Percentiles rank a stretch among this genome's conserved stretches.
Conservation (phyloP, 768 basidiomycete species). For the Termitomyces sp. region DNA sequence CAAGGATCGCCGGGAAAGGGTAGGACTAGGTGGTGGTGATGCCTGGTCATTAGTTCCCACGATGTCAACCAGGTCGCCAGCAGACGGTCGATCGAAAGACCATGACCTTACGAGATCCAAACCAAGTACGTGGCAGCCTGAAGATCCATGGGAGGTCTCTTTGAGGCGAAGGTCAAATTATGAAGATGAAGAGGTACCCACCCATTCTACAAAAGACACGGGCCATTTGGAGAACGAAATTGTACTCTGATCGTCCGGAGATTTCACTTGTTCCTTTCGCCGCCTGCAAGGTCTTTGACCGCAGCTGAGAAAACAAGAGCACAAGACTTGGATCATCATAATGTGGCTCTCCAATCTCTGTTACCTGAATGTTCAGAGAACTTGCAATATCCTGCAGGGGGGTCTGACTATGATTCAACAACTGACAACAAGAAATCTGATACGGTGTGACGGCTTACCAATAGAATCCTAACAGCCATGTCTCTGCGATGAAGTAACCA, state of each 20-base stretch:
- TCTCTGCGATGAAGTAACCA: slow-evolving; percentile 90
- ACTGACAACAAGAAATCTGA: background rate
- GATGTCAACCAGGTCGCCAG: slow-evolving; percentile 19
- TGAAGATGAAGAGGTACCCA: slow-evolving; percentile 34
- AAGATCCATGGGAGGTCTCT: background rate
- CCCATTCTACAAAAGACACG: slow-evolving; percentile 95
- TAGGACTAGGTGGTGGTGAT: slow-evolving; percentile 42
- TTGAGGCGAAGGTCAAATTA: background rate
- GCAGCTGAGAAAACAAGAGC: slow-evolving; percentile 84
- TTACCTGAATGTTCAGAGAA: slow-evolving; percentile 47
- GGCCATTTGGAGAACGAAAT: slow-evolving; percentile 93
- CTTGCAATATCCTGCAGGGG: slow-evolving; percentile 72
- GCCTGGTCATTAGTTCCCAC: slow-evolving; percentile 5
- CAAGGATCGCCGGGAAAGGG: slow-evolving; percentile 37
- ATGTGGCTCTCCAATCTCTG: slow-evolving; percentile 76
- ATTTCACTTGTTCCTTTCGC: slow-evolving; percentile 92
- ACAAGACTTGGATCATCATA: slow-evolving; percentile 95
- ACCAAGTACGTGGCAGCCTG: slow-evolving; percentile 92
- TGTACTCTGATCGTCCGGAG: slow-evolving; percentile 84
- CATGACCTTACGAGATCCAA: slow-evolving; percentile 86
- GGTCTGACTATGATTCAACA: slow-evolving; percentile 39
- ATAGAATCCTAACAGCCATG: slow-evolving; percentile 82
- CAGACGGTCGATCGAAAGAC: slow-evolving; percentile 82
- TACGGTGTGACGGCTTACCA: slow-evolving; percentile 49
- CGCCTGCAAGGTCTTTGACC: slow-evolving; percentile 88